These are phyloP conservation scores for Blastobotrys malaysiensis DNA, from an alignment of 1,139 yeast species.

Conservation along the genomic window DNA sequence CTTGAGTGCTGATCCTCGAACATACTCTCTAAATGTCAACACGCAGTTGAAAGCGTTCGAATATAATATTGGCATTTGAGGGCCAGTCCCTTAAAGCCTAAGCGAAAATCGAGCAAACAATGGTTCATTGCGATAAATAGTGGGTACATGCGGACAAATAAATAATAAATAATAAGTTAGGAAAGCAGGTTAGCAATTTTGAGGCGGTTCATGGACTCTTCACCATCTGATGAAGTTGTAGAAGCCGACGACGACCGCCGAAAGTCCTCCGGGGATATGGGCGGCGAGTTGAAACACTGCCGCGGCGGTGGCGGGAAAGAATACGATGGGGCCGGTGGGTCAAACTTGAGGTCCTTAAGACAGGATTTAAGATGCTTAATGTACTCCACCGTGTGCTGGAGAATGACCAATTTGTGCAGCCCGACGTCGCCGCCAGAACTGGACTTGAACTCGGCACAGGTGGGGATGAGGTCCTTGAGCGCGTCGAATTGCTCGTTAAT, in stretches of 20 bases:
- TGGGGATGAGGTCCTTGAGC: conserved; percentile 69
- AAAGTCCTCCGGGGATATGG: conserved; percentile 6
- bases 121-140: too few relatives aligned
- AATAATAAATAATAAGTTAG: not conserved
- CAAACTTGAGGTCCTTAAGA: conserved; percentile 14
- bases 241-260: not conserved
- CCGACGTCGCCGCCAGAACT: conserved; percentile 44
- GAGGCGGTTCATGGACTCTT: conserved; percentile 2
- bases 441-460: conserved; percentile 49
- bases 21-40: too few relatives aligned
- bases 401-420: conserved; percentile 73
- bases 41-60: too few relatives aligned
- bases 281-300: conserved; percentile 10
- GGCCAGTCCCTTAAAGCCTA: too few relatives aligned
- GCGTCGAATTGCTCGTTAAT: conserved; percentile 83
- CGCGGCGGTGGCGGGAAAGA: conserved; percentile 6
- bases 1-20: too few relatives aligned
- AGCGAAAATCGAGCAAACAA: too few relatives aligned
- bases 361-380: conserved; percentile 56
- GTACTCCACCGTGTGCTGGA: conserved; percentile 78
- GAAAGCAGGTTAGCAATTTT: conserved; percentile 7
- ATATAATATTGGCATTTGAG: too few relatives aligned
- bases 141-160: too few relatives aligned
- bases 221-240: not conserved
- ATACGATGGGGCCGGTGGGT: conserved; percentile 5